Base-by-base conservation (phyloP, 2,329 filamentous ascomycete species). In the Shiraia bambusicola region DNA sequence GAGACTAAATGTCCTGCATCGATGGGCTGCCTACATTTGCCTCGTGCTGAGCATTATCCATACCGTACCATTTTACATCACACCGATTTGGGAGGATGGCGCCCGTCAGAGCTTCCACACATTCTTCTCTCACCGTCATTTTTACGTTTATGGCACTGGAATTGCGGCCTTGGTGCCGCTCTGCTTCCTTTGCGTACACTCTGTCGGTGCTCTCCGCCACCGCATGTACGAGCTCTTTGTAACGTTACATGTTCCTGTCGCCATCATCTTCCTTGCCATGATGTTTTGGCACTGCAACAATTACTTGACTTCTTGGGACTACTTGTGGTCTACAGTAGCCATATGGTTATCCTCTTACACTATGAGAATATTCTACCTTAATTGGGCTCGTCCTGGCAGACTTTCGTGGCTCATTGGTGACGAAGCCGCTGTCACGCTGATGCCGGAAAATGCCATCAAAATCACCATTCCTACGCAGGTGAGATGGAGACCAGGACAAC, bases 231-330 rank as follows among this genome's bases (percentile, higher is more conserved):
- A 97, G 65, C 69, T 89, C 1, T 97, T 97, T 61, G 82, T 92
- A 13, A 69, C 85, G 22, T 72, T 95, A 3, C 92, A 97, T 62
- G 81, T 91, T 0, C 90, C 92, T 0, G 85, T 89, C 8, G 85
- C 88, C 0, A 79, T 91, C 28, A 74, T 87, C 11, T 95, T 93
- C 61, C 74, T 96, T 6, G 91, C 79, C 1, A 79, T 95, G 65
- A 77, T 97, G 19, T 95, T 97, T 72, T 97, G 92, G 92, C 92
- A 97, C 68, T 93, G 88, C 58, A 87, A 91, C 69, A 95, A 96
- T 69, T 95, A 87, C 55, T 78, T 96, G 27, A 84, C 84, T 40
- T 95, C 91, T 0, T 96, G 91, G 91, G 76, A 81, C 60, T 97
- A 96, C 61, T 80, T 97, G 2, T 94, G 82, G 59, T 82, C 88